Base-by-base conservation (phyloP, 805 yeast genomes). In the Candida dendrica region DNA sequence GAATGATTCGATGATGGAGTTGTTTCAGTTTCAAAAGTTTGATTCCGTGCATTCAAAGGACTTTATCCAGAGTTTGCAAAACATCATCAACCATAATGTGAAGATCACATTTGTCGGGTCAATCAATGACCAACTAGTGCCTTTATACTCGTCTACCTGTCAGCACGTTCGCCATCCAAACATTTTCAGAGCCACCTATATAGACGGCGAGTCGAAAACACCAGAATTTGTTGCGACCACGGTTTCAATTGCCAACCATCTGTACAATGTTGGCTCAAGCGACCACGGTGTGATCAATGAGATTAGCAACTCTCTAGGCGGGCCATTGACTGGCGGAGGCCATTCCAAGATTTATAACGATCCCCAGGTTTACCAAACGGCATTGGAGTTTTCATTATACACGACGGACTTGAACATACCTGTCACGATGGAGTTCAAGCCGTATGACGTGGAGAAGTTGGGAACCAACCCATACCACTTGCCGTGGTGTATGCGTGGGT, bases 301-400 rank as follows among this genome's bases (percentile, higher is more conserved):
- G 57, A 72, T 91, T 35, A 86, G 96, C 42, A 74, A 71, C 34
- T 72, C 86, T 0, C 61, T 84, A 47, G 93, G 95, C 0, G 98
- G 98, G 0, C 84, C 96, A 1, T 66, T 93, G 41, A 91, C 96
- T 0, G 96, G 97, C 3, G 90, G 93, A 7, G 98, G 98, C 0
- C 98, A 91, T 59, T 89, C 97, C 0, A 82, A 75, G 47, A 79
- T 93, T 22, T 91, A 91, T 61, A 84, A 85, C 52, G 95, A 87
- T 49, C 77, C 81, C 4, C 75, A 80, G 42, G 98, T 93, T 1
- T 91, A 91, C 58, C 86, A 81, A 49, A 58, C 86, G 46, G 96
- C 93, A 0, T 54, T 90, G 34, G 73, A 79, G 45, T 82, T 84
- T 56, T 75, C 86, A 2, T 61, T 90, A 18, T 89, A 84, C 51